Percentiles rank a stretch among this genome's conserved stretches.
Conservation (phyloP, 208 protist species). For the Acanthamoeba triangularis region DNA sequence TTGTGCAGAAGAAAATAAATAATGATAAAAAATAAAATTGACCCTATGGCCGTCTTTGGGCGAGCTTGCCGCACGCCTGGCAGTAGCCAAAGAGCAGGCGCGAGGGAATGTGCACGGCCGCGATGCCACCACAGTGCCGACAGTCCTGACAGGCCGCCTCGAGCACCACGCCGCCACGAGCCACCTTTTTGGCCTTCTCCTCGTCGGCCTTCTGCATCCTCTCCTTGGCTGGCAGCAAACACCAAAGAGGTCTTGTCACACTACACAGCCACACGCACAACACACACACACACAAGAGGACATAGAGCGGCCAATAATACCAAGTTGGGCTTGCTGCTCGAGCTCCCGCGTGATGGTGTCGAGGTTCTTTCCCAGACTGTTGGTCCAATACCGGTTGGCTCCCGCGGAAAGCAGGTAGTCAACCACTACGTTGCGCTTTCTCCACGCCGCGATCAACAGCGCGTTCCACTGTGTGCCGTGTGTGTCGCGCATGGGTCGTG, state of each 20-base stretch:
- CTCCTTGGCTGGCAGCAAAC: neutral
- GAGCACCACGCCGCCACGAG: neutral
- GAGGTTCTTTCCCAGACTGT: neutral
- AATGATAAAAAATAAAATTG: no score
- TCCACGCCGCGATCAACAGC: neutral
- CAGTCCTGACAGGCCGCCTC: neutral
- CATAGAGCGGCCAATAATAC: neutral
- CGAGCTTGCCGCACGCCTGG: neutral
- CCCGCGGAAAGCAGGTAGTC: neutral
- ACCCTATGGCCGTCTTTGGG: no score
- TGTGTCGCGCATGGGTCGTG: neutral
- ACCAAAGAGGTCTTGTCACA: neutral
- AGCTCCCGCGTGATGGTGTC: neutral
- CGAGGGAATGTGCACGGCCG: neutral
- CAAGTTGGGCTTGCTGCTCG: neutral
- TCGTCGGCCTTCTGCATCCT: neutral
- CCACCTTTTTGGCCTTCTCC: neutral
- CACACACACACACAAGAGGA: neutral
- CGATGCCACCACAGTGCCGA: neutral
- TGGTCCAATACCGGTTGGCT: neutral
- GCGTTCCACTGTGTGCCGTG: neutral
- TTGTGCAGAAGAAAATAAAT: no score
- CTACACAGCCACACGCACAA: no score
- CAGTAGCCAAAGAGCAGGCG: constrained; percentile 24
- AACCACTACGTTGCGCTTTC: neutral